Conservation (phyloP, 108 stramenopile species). For the Cyclotella baltica region DNA sequence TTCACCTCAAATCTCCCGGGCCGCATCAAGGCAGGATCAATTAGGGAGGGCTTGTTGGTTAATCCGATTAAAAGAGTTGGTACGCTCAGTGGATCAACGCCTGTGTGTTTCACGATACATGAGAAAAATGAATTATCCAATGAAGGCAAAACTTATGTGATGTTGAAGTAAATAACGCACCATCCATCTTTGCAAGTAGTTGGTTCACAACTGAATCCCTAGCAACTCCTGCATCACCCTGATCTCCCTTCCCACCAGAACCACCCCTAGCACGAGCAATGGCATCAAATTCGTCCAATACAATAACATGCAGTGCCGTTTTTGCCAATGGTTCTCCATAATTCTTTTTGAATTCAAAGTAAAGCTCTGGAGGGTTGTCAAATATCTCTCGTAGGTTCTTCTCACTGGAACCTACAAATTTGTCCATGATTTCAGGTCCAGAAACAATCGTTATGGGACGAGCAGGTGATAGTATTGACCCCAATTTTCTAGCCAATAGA, state of each 20-base stretch:
- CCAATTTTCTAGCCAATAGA: conserved; percentile 74
- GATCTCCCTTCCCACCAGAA: conserved; percentile 66
- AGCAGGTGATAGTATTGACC: conserved; percentile 73
- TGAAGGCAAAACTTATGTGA: not conserved
- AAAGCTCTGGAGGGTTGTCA: conserved; percentile 82
- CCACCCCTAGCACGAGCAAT: conserved; percentile 86
- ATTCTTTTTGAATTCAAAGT: conserved; percentile 68
- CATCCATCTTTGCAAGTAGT: conserved; percentile 95
- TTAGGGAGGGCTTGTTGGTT: conserved; percentile 92
- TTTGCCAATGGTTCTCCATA: conserved; percentile 63
- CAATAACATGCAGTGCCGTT: conserved; percentile 74
- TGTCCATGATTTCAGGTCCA: conserved; percentile 91
- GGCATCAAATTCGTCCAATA: conserved; percentile 97
- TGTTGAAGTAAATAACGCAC: conserved; percentile 23
- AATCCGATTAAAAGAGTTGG: conserved; percentile 93
- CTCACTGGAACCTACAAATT: conserved; percentile 89
- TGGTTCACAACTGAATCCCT: conserved; percentile 76
- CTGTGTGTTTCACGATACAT: not conserved
- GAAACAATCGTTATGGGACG: conserved; percentile 86
- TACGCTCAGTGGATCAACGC: conserved; percentile 79
- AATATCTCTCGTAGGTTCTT: conserved; percentile 85
- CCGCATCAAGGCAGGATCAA: conserved; percentile 84
- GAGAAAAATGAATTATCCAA: not conserved
- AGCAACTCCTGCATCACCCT: conserved; percentile 93
- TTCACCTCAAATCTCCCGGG: conserved; percentile 90